phyloP scores from a whole-genome alignment of 2,329 filamentous ascomycete genomes.

The Pseudovirgaria hyperparasitica region DNA sequence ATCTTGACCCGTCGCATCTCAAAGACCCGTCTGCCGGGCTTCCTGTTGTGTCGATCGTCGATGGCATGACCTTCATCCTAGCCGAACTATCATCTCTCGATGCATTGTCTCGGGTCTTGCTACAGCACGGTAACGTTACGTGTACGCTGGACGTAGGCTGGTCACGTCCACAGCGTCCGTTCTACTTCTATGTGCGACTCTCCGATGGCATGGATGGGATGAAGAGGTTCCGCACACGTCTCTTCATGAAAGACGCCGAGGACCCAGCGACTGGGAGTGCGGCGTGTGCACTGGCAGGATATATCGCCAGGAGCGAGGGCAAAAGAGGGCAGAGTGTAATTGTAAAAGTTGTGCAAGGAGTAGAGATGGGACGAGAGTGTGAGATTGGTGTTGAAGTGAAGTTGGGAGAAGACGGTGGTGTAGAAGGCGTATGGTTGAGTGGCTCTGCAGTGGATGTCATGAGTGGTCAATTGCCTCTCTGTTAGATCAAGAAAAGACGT shows the following conservation, averaged over 20 bases:
- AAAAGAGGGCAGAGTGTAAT: conserved; percentile 17
- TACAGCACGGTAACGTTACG: conserved; percentile 17
- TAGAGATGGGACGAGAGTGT: conserved; percentile 39
- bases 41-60: conserved; percentile 42
- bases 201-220: conserved; percentile 15
- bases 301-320: conserved; percentile 30
- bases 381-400: conserved; percentile 35
- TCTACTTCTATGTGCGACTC: conserved; percentile 47
- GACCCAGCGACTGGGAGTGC: conserved; percentile 40
- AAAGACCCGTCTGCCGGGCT: conserved; percentile 12
- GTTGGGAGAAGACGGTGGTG: conserved; percentile 21
- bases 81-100: conserved; percentile 48
- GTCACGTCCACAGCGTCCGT: conserved; percentile 39
- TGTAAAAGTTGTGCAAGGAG: conserved; percentile 35
- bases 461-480: conserved; percentile 18
- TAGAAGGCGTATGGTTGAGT: conserved; percentile 30
- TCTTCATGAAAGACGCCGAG: conserved; percentile 41
- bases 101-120: conserved; percentile 35
- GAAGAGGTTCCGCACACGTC: conserved; percentile 41
- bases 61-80: conserved; percentile 62
- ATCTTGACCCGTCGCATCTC: conserved; percentile 6
- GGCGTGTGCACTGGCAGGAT: conserved; percentile 33
- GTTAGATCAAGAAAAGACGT: conserved; percentile 1
- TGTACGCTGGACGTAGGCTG: conserved; percentile 37
- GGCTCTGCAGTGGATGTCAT: conserved; percentile 32